These are phyloP conservation scores for Perilla frutescens DNA, from an alignment of 257 asterid species.

Conservation along the genomic window DNA sequence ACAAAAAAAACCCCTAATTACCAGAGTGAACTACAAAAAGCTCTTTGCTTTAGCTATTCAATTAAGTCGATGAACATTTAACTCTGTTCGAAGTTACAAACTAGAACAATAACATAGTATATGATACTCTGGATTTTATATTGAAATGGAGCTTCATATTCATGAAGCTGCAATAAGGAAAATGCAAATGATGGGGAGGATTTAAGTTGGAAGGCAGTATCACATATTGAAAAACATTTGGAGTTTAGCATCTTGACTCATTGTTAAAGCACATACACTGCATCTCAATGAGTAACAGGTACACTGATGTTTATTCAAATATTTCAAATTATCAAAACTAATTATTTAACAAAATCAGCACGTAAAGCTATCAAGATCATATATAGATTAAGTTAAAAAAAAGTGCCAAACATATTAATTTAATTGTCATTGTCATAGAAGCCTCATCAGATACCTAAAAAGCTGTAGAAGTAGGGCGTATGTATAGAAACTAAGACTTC, in stretches of 20 bases:
- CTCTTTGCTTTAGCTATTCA: neutral
- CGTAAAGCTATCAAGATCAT: neutral
- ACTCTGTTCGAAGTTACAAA: neutral
- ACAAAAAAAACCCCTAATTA: neutral
- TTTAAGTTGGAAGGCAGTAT: slow-evolving; percentile 1
- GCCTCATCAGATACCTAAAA: slow-evolving; percentile 1
- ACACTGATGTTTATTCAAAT: neutral
- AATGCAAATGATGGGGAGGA: slow-evolving; percentile 4
- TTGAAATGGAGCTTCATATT: neutral
- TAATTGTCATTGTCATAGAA: neutral
- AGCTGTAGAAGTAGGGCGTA: neutral
- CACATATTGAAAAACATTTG: neutral
- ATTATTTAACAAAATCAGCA: neutral
- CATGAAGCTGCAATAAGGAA: slow-evolving; percentile 22
- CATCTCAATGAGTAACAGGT: slow-evolving; percentile 11
- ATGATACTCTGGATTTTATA: slow-evolving; percentile 20
- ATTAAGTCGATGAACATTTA: slow-evolving; percentile 10
- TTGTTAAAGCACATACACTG: slow-evolving; percentile 5
- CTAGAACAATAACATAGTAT: too few species aligned
- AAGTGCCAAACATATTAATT: slow-evolving; percentile 1
- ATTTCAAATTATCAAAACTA: neutral
- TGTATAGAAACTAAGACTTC: neutral
- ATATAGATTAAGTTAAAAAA: slow-evolving; percentile 10
- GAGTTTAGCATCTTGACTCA: slow-evolving; percentile 13
- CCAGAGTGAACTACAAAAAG: neutral